Evolutionary conservation across 805 yeast genomes (phyloP), one percentile per base, ranked within the genome.

Genomic region (Cephaloascus fragrans): DNA sequence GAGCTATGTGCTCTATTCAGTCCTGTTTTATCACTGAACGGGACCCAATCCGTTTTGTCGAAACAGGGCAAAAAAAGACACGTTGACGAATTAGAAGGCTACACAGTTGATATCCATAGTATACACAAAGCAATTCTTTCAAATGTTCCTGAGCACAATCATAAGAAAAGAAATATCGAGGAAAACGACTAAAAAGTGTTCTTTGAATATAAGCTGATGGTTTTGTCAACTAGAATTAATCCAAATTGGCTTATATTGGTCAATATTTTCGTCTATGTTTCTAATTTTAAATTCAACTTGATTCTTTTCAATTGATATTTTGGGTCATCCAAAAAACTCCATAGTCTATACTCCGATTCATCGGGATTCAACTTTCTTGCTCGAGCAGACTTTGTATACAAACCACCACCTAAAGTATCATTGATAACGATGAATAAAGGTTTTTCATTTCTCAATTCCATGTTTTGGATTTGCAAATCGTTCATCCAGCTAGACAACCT

Each of bases 401-500:
- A 26, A 14, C 39, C 35, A 14, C 43, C 42, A 2, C 44, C 37
- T 8, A 52, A 34, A 15, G 34, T 37, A 37, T 54, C 55, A 42
- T 45, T 39, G 6, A 50, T 44, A 1, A 45, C 37, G 10, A 54
- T 36, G 15, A 47, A 34, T 10, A 47, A 46, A 4, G 39, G 40
- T 8, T 35, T 34, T 12, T 39, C 39, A 8, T 40, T 36, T 23
- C 52, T 46, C 4, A 36, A 32, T 4, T 28, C 29, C 4, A 16
- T 10, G 19, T 50, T 47, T 4, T 12, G 12, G 8, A 17, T 14
- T 31, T 52, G 51, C 20, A 55, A 49, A 1, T 37, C 31, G 3
- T 14, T 31, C 3, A 51, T 5, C 59, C 58, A 54, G 8, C 39
- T 36, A 3, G 20, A 9, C 38, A 49, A 36, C 23, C 42, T 44